These are phyloP conservation scores for Echinochloa phyllopogon DNA, from an alignment of 176 grass and related monocot species.

Conservation along the genomic window DNA sequence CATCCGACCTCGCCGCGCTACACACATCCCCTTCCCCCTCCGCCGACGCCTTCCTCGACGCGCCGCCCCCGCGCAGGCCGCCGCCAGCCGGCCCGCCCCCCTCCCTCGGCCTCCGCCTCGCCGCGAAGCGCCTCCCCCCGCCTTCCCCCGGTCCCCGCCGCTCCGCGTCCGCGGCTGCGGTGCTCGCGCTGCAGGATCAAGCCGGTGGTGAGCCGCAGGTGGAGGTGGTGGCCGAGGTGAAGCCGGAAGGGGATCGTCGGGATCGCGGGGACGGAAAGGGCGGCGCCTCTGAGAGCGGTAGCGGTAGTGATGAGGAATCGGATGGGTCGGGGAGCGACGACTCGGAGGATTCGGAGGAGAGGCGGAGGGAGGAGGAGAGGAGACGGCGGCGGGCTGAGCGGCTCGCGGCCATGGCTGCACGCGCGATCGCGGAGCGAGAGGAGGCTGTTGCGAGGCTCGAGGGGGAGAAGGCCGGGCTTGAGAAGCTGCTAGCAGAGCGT, in stretches of 20 bases:
- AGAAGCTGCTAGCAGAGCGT: conserved; percentile 82
- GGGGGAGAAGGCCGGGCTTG: conserved; percentile 70
- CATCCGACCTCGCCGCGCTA: conserved; percentile 49
- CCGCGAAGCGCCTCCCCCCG: conserved; percentile 29
- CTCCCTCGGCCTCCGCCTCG: conserved; percentile 57
- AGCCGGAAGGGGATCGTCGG: neutral
- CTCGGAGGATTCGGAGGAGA: conserved; percentile 76
- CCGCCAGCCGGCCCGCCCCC: conserved; percentile 42
- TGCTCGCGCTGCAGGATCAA: conserved; percentile 34
- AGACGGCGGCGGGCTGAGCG: conserved; percentile 59
- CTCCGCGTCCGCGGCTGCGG: conserved; percentile 46
- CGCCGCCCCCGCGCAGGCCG: conserved; percentile 35
- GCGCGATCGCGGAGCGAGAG: conserved; percentile 79
- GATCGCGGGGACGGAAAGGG: conserved; percentile 24
- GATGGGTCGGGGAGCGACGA: conserved; percentile 67
- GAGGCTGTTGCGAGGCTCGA: conserved; percentile 66
- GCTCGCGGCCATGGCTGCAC: conserved; percentile 59
- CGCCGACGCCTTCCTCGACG: conserved; percentile 27
- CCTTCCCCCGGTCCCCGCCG: conserved; percentile 41
- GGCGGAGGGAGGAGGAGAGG: conserved; percentile 82
- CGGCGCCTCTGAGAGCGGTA: conserved; percentile 29
- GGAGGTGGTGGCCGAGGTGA: conserved; percentile 26
- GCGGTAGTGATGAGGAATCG: conserved; percentile 50
- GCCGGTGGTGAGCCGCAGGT: neutral
- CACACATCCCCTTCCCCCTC: neutral